Base-by-base conservation (phyloP, 1,139 yeast species). In the Pichia sp. region DNA sequence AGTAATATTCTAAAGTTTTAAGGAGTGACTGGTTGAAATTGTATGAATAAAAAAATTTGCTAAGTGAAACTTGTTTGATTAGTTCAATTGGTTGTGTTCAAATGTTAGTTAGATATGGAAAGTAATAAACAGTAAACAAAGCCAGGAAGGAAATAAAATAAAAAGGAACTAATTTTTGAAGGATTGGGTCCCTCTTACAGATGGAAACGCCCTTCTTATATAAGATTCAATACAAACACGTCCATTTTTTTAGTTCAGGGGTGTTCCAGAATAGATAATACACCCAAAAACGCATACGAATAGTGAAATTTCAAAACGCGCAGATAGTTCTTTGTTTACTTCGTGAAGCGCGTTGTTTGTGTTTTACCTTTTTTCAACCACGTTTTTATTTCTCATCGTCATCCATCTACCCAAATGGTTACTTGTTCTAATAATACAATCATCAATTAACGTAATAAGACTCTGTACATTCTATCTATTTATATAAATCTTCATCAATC, bases 401-500 rank as follows among this genome's bases (percentile, higher is more conserved):
- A 15, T 15, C 32, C 15, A 13, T 29, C 8, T 8, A 25, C 27
- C 8, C 8, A 25, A 25, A 25, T 2, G 11, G 27, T 25, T 25
- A 12, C 27, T 25, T 25, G 27, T 13, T 32, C 36, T 32, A 32
- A 8, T 32, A 11, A 16, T 15, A 29, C 16, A 13, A 27, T n/a
- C 15, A 15, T n/a, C n/a, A n/a, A n/a, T n/a, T n/a, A n/a, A n/a
- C n/a, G n/a, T n/a, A n/a, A n/a, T n/a, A n/a, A n/a, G n/a, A n/a
- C n/a, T n/a, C n/a, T n/a, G n/a, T n/a, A n/a, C n/a, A n/a, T 25
- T 7, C 9, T 25, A 25, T 7, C 26, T 25, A 25, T 25, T 32
- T 9, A 7, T 32, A 18, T 22, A 60, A 37, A 48, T 64, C 68
- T 22, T 57, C 57, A 55, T 74, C 79, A 8, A 56, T 46, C 38